Conservation (phyloP, 2,329 filamentous ascomycete genomes). For the Colletotrichum kahawae region DNA sequence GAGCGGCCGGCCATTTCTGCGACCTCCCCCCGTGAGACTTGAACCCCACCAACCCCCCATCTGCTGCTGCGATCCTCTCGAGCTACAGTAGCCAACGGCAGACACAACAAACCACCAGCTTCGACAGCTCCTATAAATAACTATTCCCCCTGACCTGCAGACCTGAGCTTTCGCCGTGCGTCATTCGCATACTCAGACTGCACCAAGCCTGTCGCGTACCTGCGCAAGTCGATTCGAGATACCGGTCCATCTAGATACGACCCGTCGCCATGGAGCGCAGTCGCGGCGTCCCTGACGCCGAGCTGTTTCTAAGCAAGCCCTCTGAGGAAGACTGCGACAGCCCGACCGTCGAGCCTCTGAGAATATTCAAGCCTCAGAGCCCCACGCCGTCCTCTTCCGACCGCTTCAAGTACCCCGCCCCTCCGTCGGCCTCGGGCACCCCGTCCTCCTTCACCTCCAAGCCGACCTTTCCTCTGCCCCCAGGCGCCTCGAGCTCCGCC, state of each 20-base stretch:
- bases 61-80: conserved; percentile 13
- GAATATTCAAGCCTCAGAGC: conserved; percentile 81
- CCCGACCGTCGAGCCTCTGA: conserved; percentile 81
- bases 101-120: conserved; percentile 19
- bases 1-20: conserved; percentile 21
- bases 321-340: conserved; percentile 63
- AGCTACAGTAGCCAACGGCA: conserved; percentile 10
- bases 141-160: conserved; percentile 17
- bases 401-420: conserved; percentile 57
- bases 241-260: conserved; percentile 21
- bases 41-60: conserved; percentile 21
- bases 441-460: conserved; percentile 49
- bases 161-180: conserved; percentile 14
- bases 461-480: conserved; percentile 67
- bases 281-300: conserved; percentile 76
- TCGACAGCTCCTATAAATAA: conserved; percentile 29
- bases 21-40: conserved; percentile 8
- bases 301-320: conserved; percentile 79
- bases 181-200: conserved; percentile 8
- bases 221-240: conserved; percentile 22
- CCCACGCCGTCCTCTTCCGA: conserved; percentile 56
- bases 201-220: conserved; percentile 23
- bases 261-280: conserved; percentile 52
- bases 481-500: conserved; percentile 74
- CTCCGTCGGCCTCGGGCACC: conserved; percentile 41